A percentile compares a stretch with the other conserved stretches of the same genome.
phyloP scores from a whole-genome alignment of 2,329 filamentous ascomycete species.

The Plectosphaerella plurivora region DNA sequence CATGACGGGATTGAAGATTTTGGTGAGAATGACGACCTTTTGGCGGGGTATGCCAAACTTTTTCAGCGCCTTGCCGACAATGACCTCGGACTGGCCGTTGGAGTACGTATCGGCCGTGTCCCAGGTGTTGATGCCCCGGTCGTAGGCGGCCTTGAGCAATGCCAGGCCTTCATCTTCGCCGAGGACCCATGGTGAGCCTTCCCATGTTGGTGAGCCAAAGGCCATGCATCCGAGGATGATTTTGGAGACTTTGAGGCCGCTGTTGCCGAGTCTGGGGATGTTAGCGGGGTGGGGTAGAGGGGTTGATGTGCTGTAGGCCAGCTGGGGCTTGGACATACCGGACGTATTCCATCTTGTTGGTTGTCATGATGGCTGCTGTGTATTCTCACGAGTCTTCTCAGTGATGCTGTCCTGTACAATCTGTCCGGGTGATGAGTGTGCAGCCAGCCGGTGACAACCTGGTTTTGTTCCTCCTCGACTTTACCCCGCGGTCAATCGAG shows the following conservation, averaged over 20 bases:
- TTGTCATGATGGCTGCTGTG: background rate
- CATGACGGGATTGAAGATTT: conserved; percentile 41
- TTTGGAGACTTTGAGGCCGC: conserved; percentile 35
- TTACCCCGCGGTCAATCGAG: no score
- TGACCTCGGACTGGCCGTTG: conserved; percentile 58
- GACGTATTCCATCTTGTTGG: conserved; percentile 15
- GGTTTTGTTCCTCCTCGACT: no score
- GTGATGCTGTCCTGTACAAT: no score
- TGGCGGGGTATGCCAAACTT: conserved; percentile 59
- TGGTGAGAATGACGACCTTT: conserved; percentile 60
- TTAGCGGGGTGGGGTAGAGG: conserved; percentile 2
- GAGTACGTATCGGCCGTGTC: conserved; percentile 54
- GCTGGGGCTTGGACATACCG: conserved; percentile 6
- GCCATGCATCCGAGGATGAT: conserved; percentile 32
- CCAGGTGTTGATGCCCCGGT: conserved; percentile 37
- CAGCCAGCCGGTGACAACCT: no score
- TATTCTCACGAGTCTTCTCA: no score
- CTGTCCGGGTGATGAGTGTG: no score
- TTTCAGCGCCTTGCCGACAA: conserved; percentile 62
- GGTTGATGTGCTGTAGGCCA: no score
- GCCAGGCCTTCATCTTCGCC: conserved; percentile 28
- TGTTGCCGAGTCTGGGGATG: conserved; percentile 25
- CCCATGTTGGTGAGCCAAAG: conserved; percentile 26
- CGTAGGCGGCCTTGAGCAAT: conserved; percentile 33
- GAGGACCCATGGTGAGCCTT: conserved; percentile 27